A percentile compares a stretch with the other conserved stretches of the same genome.
phyloP scores from a whole-genome alignment of 768 basidiomycete species.

The Suillus paluster region DNA sequence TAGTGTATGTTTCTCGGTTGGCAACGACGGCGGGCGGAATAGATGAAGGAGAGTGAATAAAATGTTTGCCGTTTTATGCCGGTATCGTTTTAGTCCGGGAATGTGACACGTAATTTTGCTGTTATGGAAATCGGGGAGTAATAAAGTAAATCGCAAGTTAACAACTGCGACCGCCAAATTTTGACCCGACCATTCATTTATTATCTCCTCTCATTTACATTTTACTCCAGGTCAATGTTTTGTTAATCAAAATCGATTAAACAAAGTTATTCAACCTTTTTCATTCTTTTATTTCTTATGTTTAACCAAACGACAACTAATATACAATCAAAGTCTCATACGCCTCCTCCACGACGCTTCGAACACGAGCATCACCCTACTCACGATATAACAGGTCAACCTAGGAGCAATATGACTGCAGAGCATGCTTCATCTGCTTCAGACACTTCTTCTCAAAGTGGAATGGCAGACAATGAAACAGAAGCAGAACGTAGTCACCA shows the following conservation, averaged over 20 bases:
- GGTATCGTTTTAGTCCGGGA: background rate
- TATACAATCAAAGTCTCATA: slow-evolving; percentile 22
- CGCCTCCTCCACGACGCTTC: slow-evolving; percentile 23
- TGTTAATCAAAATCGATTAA: slow-evolving; percentile 16
- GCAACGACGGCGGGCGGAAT: background rate
- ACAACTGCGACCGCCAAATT: background rate
- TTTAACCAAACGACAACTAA: slow-evolving; percentile 21
- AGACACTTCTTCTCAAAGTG: slow-evolving; percentile 55
- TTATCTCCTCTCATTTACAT: slow-evolving; percentile 3
- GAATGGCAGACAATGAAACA: slow-evolving; percentile 63
- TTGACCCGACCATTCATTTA: background rate
- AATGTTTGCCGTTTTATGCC: background rate
- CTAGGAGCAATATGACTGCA: slow-evolving; percentile 23
- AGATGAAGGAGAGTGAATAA: too few relatives aligned
- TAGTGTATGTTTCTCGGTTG: slow-evolving; percentile 10
- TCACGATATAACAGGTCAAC: slow-evolving; percentile 2
- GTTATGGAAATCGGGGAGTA: slow-evolving; percentile 8
- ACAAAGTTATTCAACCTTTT: too few relatives aligned
- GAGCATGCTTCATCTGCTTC: slow-evolving; percentile 33
- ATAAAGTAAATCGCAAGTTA: background rate
- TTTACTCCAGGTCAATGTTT: slow-evolving; percentile 14
- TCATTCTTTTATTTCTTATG: slow-evolving; percentile 26
- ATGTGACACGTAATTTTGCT: slow-evolving; percentile 6
- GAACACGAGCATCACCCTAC: slow-evolving; percentile 18
- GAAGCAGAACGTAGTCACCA: slow-evolving; percentile 49